Base-by-base conservation (phyloP, 225 moss, liverwort and hornwort genomes). In the Physcomitrium patens region DNA sequence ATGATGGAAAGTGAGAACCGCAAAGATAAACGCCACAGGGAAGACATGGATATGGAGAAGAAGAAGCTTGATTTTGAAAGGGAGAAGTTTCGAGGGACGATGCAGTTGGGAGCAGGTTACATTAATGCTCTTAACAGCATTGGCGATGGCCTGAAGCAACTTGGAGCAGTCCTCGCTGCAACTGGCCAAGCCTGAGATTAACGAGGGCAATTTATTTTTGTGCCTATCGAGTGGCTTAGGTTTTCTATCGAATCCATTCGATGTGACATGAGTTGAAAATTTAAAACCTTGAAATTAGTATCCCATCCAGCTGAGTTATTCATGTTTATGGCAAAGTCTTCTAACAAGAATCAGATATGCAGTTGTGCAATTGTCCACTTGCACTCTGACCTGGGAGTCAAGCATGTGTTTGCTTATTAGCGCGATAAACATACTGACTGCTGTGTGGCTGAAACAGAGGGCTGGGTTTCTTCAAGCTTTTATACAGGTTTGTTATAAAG, bases 1-100 rank as follows among this genome's bases (percentile, higher is more conserved):
- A 92, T 92, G 88, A 82, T 90, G 84, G 84, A 84, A 59, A 86
- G 84, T 75, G 92, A 92, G 69, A 77, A 92, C 61, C 88, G 92
- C 22, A 92, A 90, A 70, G 92, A 92, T 68, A 92, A 90, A 71
- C 90, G 92, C 26, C 92, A 92, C 71, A 88, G 73, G 20, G 84
- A 81, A 76, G 92, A 90, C 42, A 79, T 92, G 82, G 83, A 88
- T 53, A 86, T 88, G 82, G 85, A 87, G 54, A 74, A 75, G 59
- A 81, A 84, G 68, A 87, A 87, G 79, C 82, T 77, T 37, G 87
- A 87, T 26, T 79, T 87, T 67, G 87, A 87, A 74, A 68, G 74
- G 60, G 87, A 87, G 67, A 87, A 84, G 65, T 84, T 87, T 8
- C 80, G 67, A 73, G 82, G 90, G 48, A 86, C 81, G 54, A 86